Base-by-base conservation (phyloP, 768 basidiomycete genomes). In the Melanogaster broomeanus region DNA sequence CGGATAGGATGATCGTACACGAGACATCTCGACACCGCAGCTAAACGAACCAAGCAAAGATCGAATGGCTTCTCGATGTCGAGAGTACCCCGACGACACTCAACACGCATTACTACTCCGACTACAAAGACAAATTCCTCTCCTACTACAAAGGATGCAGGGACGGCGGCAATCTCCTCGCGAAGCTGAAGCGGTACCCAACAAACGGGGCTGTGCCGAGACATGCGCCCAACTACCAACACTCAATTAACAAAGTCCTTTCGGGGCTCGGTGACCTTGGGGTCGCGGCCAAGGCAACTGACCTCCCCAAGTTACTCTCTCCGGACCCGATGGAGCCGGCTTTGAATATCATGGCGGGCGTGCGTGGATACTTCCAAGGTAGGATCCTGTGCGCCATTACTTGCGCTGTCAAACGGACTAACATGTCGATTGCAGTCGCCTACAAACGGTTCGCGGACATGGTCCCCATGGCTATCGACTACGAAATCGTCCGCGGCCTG, bases 321-420 rank as follows among this genome's bases (percentile, higher is more conserved):
- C 50, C 72, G 0, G 83, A 87, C 52, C 68, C 68, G 2, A 77
- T 75, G 72, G 83, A 83, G 33, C 74, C 78, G 0, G 83, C 83
- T 0, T 57, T 89, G 16, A 58, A 66, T 4, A 85, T 89, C 58
- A 88, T 90, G 85, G 84, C 85, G 0, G 78, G 82, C 49, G 84
- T 88, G 2, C 74, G 85, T 5, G 87, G 83, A 0, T 88, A 89
- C 56, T 89, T 88, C 64, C 84, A 88, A 75, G 87, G 88, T 86
- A 59, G n/a, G 27, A 40, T 31, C 35, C n/a, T 30, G 25, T 7
- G 27, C 11, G 2, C n/a, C n/a, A 39, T 8, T 10, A 8, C 3
- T 4, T 5, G 3, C 27, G 24, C 45, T 38, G 16, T 45, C 40
- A 3, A 22, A 28, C 21, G 42, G 31, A 52, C 38, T 41, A 9